These are phyloP conservation scores for Scytalidium lignicola DNA, from an alignment of 2,329 filamentous ascomycete genomes.

Conservation along the genomic window DNA sequence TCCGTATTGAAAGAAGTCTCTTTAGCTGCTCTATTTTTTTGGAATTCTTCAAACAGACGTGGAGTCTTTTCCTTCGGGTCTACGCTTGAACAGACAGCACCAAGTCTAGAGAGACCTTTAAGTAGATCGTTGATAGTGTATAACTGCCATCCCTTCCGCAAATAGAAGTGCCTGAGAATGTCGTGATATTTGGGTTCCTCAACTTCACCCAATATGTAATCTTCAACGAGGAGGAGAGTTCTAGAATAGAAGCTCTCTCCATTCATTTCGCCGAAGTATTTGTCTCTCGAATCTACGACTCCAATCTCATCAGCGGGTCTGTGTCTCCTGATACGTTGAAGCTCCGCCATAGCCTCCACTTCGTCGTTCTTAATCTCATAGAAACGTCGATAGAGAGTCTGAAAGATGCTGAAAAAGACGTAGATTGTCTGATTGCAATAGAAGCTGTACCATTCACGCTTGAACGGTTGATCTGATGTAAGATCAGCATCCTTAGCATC, in stretches of 20 bases:
- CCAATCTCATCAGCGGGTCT: conserved; percentile 83
- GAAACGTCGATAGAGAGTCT: conserved; percentile 82
- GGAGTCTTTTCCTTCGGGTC: conserved; percentile 92
- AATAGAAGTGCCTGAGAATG: conserved; percentile 83
- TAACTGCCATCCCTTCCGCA: conserved; percentile 85
- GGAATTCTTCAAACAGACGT: conserved; percentile 84
- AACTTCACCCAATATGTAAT: conserved; percentile 75
- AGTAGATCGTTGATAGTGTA: conserved; percentile 92
- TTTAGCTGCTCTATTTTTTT: conserved; percentile 72
- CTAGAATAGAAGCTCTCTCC: conserved; percentile 74
- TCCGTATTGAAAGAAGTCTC: conserved; percentile 87
- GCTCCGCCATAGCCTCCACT: conserved; percentile 65
- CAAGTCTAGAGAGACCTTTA: conserved; percentile 73
- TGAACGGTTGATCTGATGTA: conserved; percentile 76
- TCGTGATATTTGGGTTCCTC: conserved; percentile 85
- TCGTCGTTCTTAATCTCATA: conserved; percentile 78
- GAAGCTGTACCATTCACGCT: conserved; percentile 77
- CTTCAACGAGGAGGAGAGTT: conserved; percentile 79
- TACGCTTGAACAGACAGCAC: conserved; percentile 73
- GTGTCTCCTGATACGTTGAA: conserved; percentile 64
- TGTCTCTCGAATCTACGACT: conserved; percentile 71
- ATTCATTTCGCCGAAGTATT: conserved; percentile 62
- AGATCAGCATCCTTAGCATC: conserved; percentile 55
- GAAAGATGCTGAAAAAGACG: conserved; percentile 91
- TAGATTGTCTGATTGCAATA: conserved; percentile 90